Conservation (phyloP, 129 eudicot species). For the Escallonia rubra region DNA sequence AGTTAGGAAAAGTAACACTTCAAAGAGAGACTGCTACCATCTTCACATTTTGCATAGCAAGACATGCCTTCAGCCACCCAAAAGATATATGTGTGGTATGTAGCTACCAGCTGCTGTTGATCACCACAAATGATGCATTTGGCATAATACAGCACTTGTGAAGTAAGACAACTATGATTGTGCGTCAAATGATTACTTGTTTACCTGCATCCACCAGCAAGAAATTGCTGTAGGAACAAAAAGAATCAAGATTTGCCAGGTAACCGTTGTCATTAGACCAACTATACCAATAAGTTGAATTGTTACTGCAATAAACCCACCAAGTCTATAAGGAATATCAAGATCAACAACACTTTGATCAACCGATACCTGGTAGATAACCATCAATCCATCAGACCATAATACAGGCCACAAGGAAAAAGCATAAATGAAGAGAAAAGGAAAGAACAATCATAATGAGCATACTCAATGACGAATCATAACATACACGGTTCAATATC, state of each 20-base stretch:
- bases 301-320: slow-evolving; percentile 89
- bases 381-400: not conserved
- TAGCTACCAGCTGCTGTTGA: not conserved
- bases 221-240: slow-evolving; percentile 90
- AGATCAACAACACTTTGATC: slow-evolving; percentile 97
- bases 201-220: slow-evolving; percentile 99
- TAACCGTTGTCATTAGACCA: slow-evolving; percentile 82
- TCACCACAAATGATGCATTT: not conserved
- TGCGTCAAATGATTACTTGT: not conserved
- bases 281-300: slow-evolving; percentile 91
- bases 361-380: slow-evolving; percentile 63
- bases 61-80: not conserved
- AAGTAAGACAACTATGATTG: not conserved
- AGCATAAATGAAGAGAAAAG: not conserved
- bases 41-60: not conserved
- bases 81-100: not conserved
- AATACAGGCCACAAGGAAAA: not conserved
- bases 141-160: not conserved
- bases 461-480: not conserved
- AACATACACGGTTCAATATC: slow-evolving; percentile 64
- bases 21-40: too few relatives aligned
- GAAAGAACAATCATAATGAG: too few relatives aligned
- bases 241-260: slow-evolving; percentile 90
- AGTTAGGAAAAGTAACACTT: too few relatives aligned
- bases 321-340: slow-evolving; percentile 91